A percentile compares a stretch with the other conserved stretches of the same genome.
These are phyloP conservation scores for Aspergillus avenaceus DNA, from an alignment of 495 filamentous ascomycete species.

Conservation along the genomic window DNA sequence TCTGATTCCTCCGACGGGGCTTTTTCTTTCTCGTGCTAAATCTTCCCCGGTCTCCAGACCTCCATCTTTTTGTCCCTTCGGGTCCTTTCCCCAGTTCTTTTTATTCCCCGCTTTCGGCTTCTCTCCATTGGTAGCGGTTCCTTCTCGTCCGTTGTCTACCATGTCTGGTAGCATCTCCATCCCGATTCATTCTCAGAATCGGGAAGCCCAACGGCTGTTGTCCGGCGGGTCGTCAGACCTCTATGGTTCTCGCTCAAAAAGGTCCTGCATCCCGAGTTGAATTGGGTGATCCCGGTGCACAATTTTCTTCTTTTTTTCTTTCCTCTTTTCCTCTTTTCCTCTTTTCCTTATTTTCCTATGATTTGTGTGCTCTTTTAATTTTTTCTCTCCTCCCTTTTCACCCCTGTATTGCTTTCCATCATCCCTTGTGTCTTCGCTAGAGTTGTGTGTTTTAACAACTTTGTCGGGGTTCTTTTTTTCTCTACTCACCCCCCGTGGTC, in stretches of 20 bases:
- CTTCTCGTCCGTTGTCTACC: neutral
- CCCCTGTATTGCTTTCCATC: neutral
- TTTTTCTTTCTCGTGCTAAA: too few species aligned
- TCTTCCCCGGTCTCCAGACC: neutral
- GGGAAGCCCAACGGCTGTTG: slow-evolving; percentile 1
- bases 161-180: neutral
- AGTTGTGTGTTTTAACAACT: too few species aligned
- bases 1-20: neutral
- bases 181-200: too few species aligned
- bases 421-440: too few species aligned
- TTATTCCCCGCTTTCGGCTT: slow-evolving; percentile 8
- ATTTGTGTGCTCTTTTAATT: slow-evolving; percentile 36
- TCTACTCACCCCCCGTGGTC: too few species aligned
- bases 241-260: slow-evolving; percentile 6
- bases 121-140: slow-evolving; percentile 8
- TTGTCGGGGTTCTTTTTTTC: slow-evolving; percentile 1
- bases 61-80: slow-evolving; percentile 1
- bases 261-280: slow-evolving; percentile 4
- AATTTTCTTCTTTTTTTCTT: neutral
- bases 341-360: neutral
- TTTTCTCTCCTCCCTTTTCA: slow-evolving; percentile 2
- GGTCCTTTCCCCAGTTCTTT: slow-evolving; percentile 3
- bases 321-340: neutral
- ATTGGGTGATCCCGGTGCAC: neutral
- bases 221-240: slow-evolving; percentile 2